Evolutionary conservation across 805 yeast species (phyloP).

Genomic region (Cyberlindnera maclurae): DNA sequence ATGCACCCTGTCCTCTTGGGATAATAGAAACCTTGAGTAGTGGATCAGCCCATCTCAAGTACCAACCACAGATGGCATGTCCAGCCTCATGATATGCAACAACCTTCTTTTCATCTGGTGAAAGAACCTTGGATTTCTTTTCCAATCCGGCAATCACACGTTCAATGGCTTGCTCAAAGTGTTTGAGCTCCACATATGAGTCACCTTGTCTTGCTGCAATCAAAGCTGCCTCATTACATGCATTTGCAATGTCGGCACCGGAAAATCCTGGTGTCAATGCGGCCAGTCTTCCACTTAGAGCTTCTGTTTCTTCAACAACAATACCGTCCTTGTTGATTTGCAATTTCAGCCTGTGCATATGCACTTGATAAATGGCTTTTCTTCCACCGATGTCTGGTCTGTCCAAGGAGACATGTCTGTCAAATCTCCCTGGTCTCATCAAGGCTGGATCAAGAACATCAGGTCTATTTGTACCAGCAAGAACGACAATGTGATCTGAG

Average conservation of each 20-base stretch:
- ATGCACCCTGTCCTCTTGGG: constrained; percentile 91
- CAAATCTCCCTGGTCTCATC: constrained; percentile 92
- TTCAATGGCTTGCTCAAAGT: constrained; percentile 90
- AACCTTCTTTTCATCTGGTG: constrained; percentile 72
- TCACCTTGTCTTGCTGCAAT: constrained; percentile 82
- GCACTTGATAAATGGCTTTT: constrained; percentile 78
- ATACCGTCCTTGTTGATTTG: constrained; percentile 33
- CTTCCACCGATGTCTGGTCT: constrained; percentile 87
- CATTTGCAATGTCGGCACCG: constrained; percentile 94
- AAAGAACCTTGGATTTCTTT: constrained; percentile 70
- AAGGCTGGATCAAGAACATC: constrained; percentile 87
- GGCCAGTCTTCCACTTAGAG: constrained; percentile 75
- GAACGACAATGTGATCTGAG: constrained; percentile 85
- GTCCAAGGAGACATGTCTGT: constrained; percentile 81
- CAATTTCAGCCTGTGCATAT: constrained; percentile 54
- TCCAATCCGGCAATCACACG: constrained; percentile 94
- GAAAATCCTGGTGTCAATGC: constrained; percentile 93
- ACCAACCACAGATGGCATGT: constrained; percentile 96
- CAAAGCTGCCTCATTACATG: constrained; percentile 90
- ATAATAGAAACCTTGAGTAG: constrained; percentile 87
- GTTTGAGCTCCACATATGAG: constrained; percentile 50
- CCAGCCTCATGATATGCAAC: constrained; percentile 97
- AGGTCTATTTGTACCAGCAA: constrained; percentile 92
- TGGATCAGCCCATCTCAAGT: constrained; percentile 80
- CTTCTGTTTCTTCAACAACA: constrained; percentile 40